These are phyloP conservation scores for Ganoderma meredithae DNA, from an alignment of 1,284 basidiomycete species.

Conservation along the genomic window DNA sequence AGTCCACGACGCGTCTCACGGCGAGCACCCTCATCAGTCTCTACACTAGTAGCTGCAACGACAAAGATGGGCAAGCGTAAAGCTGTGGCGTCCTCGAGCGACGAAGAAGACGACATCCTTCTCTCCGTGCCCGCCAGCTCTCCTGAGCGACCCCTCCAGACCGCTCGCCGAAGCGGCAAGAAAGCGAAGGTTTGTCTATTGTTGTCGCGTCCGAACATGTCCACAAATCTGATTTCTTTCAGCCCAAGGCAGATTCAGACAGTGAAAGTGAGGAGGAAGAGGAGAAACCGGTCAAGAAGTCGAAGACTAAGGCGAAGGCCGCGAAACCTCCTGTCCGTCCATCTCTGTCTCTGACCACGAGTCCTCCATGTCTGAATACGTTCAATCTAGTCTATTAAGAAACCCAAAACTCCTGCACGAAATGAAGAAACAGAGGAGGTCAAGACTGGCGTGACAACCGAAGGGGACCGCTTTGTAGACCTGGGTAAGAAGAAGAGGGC, in stretches of 20 bases:
- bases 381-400: background rate
- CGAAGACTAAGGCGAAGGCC: slow-evolving; percentile 25
- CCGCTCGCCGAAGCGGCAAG: slow-evolving; percentile 29
- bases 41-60: slow-evolving; percentile 1
- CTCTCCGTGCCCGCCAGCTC: slow-evolving; percentile 18
- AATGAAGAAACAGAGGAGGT: slow-evolving; percentile 11
- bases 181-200: slow-evolving; percentile 20
- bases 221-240: background rate
- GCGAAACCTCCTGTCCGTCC: slow-evolving; percentile 21
- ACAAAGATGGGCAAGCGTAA: slow-evolving; percentile 49
- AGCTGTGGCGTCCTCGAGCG: slow-evolving; percentile 36
- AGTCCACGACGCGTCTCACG: slow-evolving; percentile 29
- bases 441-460: slow-evolving; percentile 41
- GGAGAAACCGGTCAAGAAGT: slow-evolving; percentile 14
- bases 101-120: slow-evolving; percentile 40
- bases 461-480: slow-evolving; percentile 71
- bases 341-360: background rate
- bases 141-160: slow-evolving; percentile 29
- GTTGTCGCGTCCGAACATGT: background rate
- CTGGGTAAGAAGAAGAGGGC: slow-evolving; percentile 77
- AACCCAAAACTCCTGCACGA: background rate
- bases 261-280: slow-evolving; percentile 32
- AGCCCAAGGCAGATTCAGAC: slow-evolving; percentile 12
- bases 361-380: background rate
- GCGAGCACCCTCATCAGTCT: slow-evolving; percentile 17